phyloP scores from a whole-genome alignment of 2,329 filamentous ascomycete species.

The Fusarium paranaense region DNA sequence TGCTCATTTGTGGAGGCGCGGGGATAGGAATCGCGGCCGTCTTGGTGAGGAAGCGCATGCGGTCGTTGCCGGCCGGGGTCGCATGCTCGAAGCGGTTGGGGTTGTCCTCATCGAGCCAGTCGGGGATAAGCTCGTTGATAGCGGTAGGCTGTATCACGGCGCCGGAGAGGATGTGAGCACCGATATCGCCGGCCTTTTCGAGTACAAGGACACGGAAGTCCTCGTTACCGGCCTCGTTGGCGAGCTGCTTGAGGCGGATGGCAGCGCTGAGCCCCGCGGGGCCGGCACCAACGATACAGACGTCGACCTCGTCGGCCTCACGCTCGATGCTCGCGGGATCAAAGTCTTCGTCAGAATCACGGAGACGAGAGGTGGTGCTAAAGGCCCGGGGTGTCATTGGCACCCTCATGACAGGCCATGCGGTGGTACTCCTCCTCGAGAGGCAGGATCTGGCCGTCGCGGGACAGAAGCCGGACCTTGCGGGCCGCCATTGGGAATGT shows the following conservation, averaged over 20 bases:
- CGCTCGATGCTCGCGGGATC: constrained; percentile 79
- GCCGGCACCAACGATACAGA: constrained; percentile 96
- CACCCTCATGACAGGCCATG: constrained; percentile 32
- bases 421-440: constrained; percentile 23
- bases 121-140: constrained; percentile 89
- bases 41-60: constrained; percentile 95
- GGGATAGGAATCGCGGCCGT: constrained; percentile 82
- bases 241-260: constrained; percentile 94
- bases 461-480: constrained; percentile 37
- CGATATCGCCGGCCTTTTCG: constrained; percentile 95
- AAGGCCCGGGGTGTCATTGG: constrained; percentile 49
- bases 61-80: constrained; percentile 85
- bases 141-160: constrained; percentile 93
- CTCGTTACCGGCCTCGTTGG: constrained; percentile 93
- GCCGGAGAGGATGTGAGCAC: constrained; percentile 94
- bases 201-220: constrained; percentile 93
- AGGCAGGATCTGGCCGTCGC: constrained; percentile 30
- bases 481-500: constrained; percentile 44
- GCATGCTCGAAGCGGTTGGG: constrained; percentile 87
- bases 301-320: constrained; percentile 93
- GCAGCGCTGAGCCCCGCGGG: constrained; percentile 92
- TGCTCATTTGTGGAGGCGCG: constrained; percentile 96
- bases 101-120: constrained; percentile 93
- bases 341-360: constrained; percentile 60
- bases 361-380: constrained; percentile 48